phyloP scores from a whole-genome alignment of 495 filamentous ascomycete species.

The Pyrenula massariospora region DNA sequence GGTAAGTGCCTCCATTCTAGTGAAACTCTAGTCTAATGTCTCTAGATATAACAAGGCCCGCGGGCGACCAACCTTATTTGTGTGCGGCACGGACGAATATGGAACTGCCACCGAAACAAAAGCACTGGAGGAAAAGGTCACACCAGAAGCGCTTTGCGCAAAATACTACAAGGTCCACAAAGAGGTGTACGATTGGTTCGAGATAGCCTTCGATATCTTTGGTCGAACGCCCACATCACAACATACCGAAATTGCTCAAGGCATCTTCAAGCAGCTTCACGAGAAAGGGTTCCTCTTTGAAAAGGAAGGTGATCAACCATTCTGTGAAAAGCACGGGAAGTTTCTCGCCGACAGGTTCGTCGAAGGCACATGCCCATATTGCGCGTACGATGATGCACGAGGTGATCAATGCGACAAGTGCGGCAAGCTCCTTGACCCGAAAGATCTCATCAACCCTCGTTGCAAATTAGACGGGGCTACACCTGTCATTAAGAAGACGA shows the following conservation, averaged over 20 bases:
- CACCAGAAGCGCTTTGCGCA: constrained; percentile 63
- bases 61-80: constrained; percentile 45
- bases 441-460: constrained; percentile 42
- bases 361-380: constrained; percentile 77
- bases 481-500: constrained; percentile 59
- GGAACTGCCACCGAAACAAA: constrained; percentile 85
- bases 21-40: constrained; percentile 1
- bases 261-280: constrained; percentile 68
- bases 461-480: constrained; percentile 80
- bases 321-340: constrained; percentile 70
- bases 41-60: constrained; percentile 58
- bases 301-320: constrained; percentile 66
- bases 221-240: constrained; percentile 69
- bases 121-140: constrained; percentile 54
- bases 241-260: constrained; percentile 80
- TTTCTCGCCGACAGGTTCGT: constrained; percentile 93
- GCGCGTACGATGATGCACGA: constrained; percentile 68
- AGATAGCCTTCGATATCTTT: constrained; percentile 75
- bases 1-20: constrained; percentile 24
- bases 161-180: constrained; percentile 79
- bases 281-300: constrained; percentile 76
- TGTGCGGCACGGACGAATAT: constrained; percentile 59
- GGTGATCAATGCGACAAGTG: constrained; percentile 87
- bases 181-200: constrained; percentile 81
- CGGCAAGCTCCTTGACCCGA: constrained; percentile 67